phyloP scores from a whole-genome alignment of 805 yeast genomes.

The Saccharomycopsis microspora region DNA sequence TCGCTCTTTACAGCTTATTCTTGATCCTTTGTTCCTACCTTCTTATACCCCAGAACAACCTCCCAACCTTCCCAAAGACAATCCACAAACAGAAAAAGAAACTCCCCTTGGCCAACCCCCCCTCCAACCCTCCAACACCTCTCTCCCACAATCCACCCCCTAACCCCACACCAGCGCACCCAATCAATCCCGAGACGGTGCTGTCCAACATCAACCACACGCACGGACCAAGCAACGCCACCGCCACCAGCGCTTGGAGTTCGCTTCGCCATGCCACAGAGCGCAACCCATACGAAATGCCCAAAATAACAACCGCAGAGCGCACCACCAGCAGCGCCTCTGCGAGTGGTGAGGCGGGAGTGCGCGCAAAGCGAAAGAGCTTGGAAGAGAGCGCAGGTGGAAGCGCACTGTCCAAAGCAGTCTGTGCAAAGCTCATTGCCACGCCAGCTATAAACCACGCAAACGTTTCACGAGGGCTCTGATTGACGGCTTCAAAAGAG shows the following conservation, averaged over 20 bases:
- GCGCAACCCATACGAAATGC: constrained; percentile 60
- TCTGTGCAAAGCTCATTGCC: too few species aligned
- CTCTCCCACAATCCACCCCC: constrained; percentile 12
- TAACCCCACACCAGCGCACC: constrained; percentile 20
- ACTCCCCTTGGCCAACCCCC: constrained; percentile 45
- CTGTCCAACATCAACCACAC: constrained; percentile 60
- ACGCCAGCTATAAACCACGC: too few species aligned
- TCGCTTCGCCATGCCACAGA: constrained; percentile 59
- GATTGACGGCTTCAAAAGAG: too few species aligned
- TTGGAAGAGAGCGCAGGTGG: too few species aligned
- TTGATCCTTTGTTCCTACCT: not conserved
- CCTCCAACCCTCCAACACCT: constrained; percentile 22
- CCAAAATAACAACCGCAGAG: constrained; percentile 50
- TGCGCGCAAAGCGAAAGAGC: too few species aligned
- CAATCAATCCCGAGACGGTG: constrained; percentile 38
- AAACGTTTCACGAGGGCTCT: too few species aligned
- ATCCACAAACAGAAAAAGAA: constrained; percentile 56
- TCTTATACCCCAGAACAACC: constrained; percentile 29
- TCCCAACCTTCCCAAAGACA: constrained; percentile 60
- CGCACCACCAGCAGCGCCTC: constrained; percentile 19
- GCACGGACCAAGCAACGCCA: constrained; percentile 52
- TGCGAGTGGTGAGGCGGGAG: too few species aligned
- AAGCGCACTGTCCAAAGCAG: too few species aligned
- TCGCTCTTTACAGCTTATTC: too few species aligned
- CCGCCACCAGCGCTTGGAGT: constrained; percentile 50